Evolutionary conservation across 2,329 filamentous ascomycete genomes (phyloP), one percentile per base, ranked within the genome.

Genomic region (Claviceps arundinis): DNA sequence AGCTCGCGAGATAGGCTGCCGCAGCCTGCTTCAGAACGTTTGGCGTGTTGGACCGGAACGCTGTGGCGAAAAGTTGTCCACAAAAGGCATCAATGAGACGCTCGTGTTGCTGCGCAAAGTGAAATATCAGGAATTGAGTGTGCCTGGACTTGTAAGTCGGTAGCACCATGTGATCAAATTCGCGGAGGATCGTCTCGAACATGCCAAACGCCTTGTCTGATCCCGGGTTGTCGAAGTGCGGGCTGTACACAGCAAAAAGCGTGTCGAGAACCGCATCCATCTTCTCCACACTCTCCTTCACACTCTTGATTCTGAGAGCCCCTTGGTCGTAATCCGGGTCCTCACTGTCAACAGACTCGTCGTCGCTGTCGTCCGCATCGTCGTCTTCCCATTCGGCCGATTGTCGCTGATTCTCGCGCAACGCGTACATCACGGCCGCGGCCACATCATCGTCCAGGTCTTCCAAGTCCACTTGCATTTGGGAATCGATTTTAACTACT

Each of bases 101-200:
- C 34, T 86, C 82, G 8, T 88, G 87, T 53, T 79, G 80, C 67
- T 98, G 91, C 16, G 87, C 87, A 64, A 95, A 96, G 68, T 96
- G 91, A 69, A 98, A 98, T 49, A 97, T 77, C 47, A 98, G 79
- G 61, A 97, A 98, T 62, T 98, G 93, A 0, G 89, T 89, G 65
- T 97, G 91, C 37, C 93, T 84, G 24, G 89, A 95, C 59, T 89
- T 87, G 65, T 93, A 89, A 14, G 89, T 94, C 3, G 90, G 89
- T 34, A 98, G 77, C 54, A 98, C 89, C 61, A 89, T 88, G 63
- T 81, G 86, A 55, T 84, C 80, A 62, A 98, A 98, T 64, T 95
- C 89, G 48, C 83, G 80, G 30, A 97, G 75, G 41, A 98, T 76
- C 52, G 87, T 81, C 50, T 87, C 84, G 59, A 95, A 87, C 48